Conservation (phyloP, 495 filamentous ascomycete species). For the Elasticomyces elasticus region DNA sequence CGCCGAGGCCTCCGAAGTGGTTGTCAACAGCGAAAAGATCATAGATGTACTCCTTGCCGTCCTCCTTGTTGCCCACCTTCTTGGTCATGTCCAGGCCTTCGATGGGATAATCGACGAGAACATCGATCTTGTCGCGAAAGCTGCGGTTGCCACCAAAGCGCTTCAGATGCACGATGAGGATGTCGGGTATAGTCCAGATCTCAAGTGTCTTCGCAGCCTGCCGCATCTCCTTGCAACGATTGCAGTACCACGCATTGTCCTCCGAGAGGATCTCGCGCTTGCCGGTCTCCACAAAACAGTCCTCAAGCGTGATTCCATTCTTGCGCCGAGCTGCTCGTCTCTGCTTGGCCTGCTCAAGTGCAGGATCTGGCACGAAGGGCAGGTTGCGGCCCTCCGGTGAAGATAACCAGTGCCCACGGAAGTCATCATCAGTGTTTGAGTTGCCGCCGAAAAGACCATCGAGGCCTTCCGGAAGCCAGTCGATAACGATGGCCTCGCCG, state of each 20-base stretch:
- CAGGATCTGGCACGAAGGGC: constrained; percentile 45
- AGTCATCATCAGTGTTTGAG: constrained; percentile 29
- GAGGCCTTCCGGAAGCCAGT: constrained; percentile 61
- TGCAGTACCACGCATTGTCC: constrained; percentile 94
- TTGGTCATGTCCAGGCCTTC: constrained; percentile 73
- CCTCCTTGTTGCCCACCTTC: constrained; percentile 64
- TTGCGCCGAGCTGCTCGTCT: constrained; percentile 53
- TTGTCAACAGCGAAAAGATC: constrained; percentile 93
- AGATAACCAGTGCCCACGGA: constrained; percentile 36
- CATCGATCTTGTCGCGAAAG: constrained; percentile 79
- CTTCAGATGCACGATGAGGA: constrained; percentile 90
- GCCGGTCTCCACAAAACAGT: constrained; percentile 89
- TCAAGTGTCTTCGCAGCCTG: constrained; percentile 92
- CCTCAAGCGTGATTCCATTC: constrained; percentile 70
- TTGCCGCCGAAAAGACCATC: constrained; percentile 59
- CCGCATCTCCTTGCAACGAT: constrained; percentile 84
- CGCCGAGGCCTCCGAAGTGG: constrained; percentile 82
- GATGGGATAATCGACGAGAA: constrained; percentile 82
- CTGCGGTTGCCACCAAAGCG: constrained; percentile 72
- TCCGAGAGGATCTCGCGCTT: constrained; percentile 86
- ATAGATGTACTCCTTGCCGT: constrained; percentile 72
- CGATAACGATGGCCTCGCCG: constrained; percentile 73
- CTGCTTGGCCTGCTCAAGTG: constrained; percentile 50
- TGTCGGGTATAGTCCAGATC: constrained; percentile 91
- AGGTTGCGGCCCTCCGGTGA: constrained; percentile 37